These are phyloP conservation scores for Suillus clintonianus DNA, from an alignment of 768 basidiomycete genomes.

Conservation along the genomic window DNA sequence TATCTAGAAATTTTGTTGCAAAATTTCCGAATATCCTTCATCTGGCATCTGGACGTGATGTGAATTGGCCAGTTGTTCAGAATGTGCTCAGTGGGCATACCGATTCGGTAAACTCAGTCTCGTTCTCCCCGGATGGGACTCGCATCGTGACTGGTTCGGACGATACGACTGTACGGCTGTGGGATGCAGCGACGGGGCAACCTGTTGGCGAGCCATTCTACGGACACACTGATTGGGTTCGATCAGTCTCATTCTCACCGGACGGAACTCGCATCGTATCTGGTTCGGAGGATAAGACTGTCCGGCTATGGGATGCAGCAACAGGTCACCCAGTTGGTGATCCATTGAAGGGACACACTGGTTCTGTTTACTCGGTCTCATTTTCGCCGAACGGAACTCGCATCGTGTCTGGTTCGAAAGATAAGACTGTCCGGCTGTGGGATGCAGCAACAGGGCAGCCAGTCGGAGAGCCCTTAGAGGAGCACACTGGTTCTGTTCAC, in stretches of 20 bases:
- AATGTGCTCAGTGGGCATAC: constrained; percentile 3
- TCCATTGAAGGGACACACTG: constrained; percentile 9
- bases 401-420: constrained; percentile 7
- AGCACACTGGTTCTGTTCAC: constrained; percentile 6
- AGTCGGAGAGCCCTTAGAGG: constrained; percentile 8
- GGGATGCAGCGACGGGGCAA: constrained; percentile 9
- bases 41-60: background rate
- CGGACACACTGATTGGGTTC: constrained; percentile 7
- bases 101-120: background rate
- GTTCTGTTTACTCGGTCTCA: constrained; percentile 4
- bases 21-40: background rate
- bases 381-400: constrained; percentile 13
- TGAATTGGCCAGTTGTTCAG: background rate
- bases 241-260: constrained; percentile 5
- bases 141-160: constrained; percentile 2
- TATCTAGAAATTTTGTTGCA: constrained; percentile 6
- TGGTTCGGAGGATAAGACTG: constrained; percentile 18
- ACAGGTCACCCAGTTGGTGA: constrained; percentile 4
- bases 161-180: constrained; percentile 4
- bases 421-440: constrained; percentile 12
- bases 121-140: constrained; percentile 9
- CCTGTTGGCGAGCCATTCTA: background rate
- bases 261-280: constrained; percentile 17
- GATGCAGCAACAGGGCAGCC: constrained; percentile 11
- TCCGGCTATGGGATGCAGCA: constrained; percentile 20